Percentiles rank a stretch among this genome's conserved stretches.
These are phyloP conservation scores for Penicillium sclerotiorum DNA, from an alignment of 2,329 filamentous ascomycete genomes.

Conservation along the genomic window DNA sequence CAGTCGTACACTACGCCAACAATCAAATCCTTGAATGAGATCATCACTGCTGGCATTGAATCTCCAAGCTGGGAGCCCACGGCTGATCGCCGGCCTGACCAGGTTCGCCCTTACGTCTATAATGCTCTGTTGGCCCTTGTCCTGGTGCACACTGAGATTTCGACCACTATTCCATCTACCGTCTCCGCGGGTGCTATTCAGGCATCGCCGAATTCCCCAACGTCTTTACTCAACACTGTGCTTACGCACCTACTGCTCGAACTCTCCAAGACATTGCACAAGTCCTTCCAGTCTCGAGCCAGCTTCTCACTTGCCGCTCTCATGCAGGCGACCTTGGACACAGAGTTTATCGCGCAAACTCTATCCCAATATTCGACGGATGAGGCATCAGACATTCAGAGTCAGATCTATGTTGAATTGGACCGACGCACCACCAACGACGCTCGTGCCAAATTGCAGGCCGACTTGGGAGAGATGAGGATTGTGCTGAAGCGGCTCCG, in stretches of 20 bases:
- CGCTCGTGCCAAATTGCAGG: constrained; percentile 76
- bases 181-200: constrained; percentile 75
- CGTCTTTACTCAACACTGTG: constrained; percentile 74
- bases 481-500: constrained; percentile 80
- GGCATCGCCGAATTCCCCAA: constrained; percentile 65
- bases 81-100: constrained; percentile 61
- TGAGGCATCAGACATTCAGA: constrained; percentile 76
- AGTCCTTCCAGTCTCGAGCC: constrained; percentile 69
- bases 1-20: constrained; percentile 85
- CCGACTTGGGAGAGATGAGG: constrained; percentile 87
- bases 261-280: constrained; percentile 75
- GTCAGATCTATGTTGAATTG: constrained; percentile 87
- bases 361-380: constrained; percentile 87
- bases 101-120: constrained; percentile 88
- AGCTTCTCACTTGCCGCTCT: constrained; percentile 77
- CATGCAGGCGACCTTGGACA: constrained; percentile 96
- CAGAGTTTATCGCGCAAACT: constrained; percentile 95
- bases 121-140: constrained; percentile 82
- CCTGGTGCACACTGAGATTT: constrained; percentile 86
- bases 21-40: constrained; percentile 66
- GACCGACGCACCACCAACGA: constrained; percentile 88
- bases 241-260: constrained; percentile 86
- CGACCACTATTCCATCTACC: constrained; percentile 70
- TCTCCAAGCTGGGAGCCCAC: constrained; percentile 71
- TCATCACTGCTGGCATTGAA: constrained; percentile 72